Percentiles rank a stretch among this genome's conserved stretches.
These are phyloP conservation scores for Fusarium domesticum DNA, from an alignment of 2,329 filamentous ascomycete species.

Conservation along the genomic window DNA sequence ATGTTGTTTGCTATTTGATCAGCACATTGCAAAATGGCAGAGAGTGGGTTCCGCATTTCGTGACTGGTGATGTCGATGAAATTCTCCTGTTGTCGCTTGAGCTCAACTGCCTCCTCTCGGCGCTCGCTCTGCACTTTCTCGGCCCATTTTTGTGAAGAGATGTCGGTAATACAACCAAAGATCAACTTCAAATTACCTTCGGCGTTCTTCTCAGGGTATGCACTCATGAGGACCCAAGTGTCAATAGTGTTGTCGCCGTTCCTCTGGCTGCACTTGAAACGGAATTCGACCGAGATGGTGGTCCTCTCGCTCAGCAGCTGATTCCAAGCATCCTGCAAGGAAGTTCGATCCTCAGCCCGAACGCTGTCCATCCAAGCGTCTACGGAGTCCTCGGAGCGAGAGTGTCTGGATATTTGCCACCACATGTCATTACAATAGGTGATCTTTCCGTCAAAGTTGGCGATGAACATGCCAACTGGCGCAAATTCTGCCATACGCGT, in stretches of 20 bases:
- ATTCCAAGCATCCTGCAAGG: constrained; percentile 60
- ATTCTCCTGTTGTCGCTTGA: constrained; percentile 70
- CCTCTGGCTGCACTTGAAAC: constrained; percentile 68
- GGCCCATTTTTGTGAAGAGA: constrained; percentile 80
- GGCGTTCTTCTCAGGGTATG: constrained; percentile 67
- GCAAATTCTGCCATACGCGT: constrained; percentile 82
- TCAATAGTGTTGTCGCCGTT: constrained; percentile 59
- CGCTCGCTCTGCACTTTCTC: constrained; percentile 75
- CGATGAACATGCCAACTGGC: constrained; percentile 82
- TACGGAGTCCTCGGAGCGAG: constrained; percentile 54
- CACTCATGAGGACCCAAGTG: constrained; percentile 75
- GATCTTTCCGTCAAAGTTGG: constrained; percentile 66
- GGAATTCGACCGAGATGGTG: constrained; percentile 68
- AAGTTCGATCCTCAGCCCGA: constrained; percentile 60
- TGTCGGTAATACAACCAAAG: constrained; percentile 80
- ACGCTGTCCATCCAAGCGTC: constrained; percentile 72
- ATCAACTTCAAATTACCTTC: constrained; percentile 67
- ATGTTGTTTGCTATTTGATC: constrained; percentile 64
- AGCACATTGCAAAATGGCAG: constrained; percentile 71
- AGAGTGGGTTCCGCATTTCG: constrained; percentile 74
- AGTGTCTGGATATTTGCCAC: constrained; percentile 67
- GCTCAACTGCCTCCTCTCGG: constrained; percentile 75
- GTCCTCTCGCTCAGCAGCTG: constrained; percentile 59
- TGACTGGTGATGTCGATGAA: constrained; percentile 74
- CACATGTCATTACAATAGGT: constrained; percentile 81